Evolutionary conservation across 352 stramenopile species (phyloP).

Genomic region (Blastocystis sp.): DNA sequence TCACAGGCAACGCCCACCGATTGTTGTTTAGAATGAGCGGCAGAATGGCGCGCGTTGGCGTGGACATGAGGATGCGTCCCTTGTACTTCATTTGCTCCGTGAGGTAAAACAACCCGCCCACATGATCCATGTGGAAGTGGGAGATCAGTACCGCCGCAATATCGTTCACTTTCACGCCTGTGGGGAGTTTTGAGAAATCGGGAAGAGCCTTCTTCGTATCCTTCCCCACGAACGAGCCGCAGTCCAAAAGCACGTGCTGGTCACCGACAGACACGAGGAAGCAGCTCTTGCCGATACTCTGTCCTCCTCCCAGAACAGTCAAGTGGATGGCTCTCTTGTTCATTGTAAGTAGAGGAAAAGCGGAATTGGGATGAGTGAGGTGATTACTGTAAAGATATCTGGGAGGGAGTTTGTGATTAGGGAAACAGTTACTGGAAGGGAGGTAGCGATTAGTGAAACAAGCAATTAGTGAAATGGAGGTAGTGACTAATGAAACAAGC

Average conservation of each 20-base stretch:
- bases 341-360: not conserved
- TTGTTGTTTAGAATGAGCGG: conserved; percentile 37
- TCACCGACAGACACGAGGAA: conserved; percentile 52
- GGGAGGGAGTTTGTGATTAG: too few relatives aligned
- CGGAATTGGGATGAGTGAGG: too few relatives aligned
- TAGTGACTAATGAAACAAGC: too few relatives aligned
- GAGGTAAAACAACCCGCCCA: conserved; percentile 54
- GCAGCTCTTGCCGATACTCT: conserved; percentile 64
- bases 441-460: too few relatives aligned
- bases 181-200: conserved; percentile 51
- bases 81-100: conserved; percentile 59
- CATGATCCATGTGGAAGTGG: conserved; percentile 61
- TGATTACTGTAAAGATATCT: too few relatives aligned
- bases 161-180: conserved; percentile 39
- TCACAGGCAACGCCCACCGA: not conserved
- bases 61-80: conserved; percentile 21
- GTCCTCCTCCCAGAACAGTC: conserved; percentile 46
- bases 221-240: conserved; percentile 45
- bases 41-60: conserved; percentile 26
- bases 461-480: too few relatives aligned
- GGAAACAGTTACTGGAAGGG: too few relatives aligned
- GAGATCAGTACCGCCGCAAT: conserved; percentile 55
- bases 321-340: not conserved
- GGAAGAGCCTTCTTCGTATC: conserved; percentile 59
- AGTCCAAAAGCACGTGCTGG: conserved; percentile 34